Percentiles rank a stretch among this genome's conserved stretches.
Conservation (phyloP, 2,329 filamentous ascomycete species). For the Paraphaeosphaeria sporulosa region DNA sequence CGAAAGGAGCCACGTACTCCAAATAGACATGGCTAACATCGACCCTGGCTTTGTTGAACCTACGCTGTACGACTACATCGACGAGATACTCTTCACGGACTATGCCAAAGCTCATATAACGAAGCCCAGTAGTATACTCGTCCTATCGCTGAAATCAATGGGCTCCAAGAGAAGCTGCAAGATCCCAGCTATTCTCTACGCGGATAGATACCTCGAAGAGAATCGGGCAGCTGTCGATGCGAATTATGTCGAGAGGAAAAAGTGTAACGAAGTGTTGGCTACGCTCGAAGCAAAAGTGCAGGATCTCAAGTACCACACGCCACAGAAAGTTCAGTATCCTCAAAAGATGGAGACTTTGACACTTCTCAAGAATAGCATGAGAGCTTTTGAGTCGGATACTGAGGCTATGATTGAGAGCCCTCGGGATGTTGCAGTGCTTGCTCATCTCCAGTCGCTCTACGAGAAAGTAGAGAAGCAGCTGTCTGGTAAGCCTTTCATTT, state of each 20-base stretch:
- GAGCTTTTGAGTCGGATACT: conserved; percentile 36
- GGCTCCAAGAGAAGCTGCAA: conserved; percentile 54
- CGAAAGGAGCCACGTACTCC: conserved; percentile 39
- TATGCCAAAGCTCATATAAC: conserved; percentile 39
- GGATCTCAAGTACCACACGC: conserved; percentile 45
- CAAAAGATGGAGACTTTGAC: conserved; percentile 46
- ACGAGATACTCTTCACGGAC: conserved; percentile 55
- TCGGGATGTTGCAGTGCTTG: conserved; percentile 30
- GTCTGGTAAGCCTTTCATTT: conserved; percentile 27
- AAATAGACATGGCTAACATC: conserved; percentile 30
- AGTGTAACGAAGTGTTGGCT: conserved; percentile 36
- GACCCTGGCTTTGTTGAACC: conserved; percentile 34
- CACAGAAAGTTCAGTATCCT: conserved; percentile 31
- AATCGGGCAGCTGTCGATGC: conserved; percentile 57
- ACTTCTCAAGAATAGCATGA: conserved; percentile 50
- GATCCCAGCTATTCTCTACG: conserved; percentile 63
- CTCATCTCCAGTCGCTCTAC: conserved; percentile 39
- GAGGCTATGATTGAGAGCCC: conserved; percentile 21
- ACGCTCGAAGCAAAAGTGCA: conserved; percentile 46
- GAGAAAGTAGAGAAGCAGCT: conserved; percentile 44
- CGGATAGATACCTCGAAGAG: conserved; percentile 66
- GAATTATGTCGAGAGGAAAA: conserved; percentile 54
- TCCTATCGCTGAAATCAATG: conserved; percentile 50
- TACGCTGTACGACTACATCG: conserved; percentile 63
- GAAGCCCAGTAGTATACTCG: conserved; percentile 61